These are phyloP conservation scores for Xylaria sp. DNA, from an alignment of 2,329 filamentous ascomycete genomes.

Conservation along the genomic window DNA sequence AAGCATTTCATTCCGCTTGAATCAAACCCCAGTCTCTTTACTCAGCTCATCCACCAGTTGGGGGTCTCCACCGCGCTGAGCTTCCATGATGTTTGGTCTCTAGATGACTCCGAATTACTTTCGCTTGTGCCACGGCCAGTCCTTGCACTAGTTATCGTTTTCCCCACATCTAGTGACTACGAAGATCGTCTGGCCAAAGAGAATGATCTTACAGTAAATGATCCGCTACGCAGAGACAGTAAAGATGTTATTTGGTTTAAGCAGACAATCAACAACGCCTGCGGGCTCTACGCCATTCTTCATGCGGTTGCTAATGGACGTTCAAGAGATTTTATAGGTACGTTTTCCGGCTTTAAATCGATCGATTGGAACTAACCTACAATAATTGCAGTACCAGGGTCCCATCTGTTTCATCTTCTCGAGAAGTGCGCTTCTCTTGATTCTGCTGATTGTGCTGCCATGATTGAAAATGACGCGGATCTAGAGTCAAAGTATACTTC, in stretches of 20 bases:
- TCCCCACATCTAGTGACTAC: conserved; percentile 63
- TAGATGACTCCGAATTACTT: conserved; percentile 81
- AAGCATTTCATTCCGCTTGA: conserved; percentile 28
- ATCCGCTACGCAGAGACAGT: conserved; percentile 53
- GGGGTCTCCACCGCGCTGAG: conserved; percentile 73
- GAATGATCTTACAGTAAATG: conserved; percentile 20
- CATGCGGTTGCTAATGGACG: conserved; percentile 78
- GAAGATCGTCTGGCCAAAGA: conserved; percentile 52
- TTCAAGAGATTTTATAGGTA: conserved; percentile 53
- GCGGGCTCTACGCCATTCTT: conserved; percentile 80
- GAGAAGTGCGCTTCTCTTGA: conserved; percentile 9
- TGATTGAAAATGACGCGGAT: not conserved
- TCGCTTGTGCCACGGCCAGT: conserved; percentile 80
- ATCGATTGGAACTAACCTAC: not conserved
- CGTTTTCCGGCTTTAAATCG: not conserved
- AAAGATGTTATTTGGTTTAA: conserved; percentile 85
- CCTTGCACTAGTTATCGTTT: conserved; percentile 81
- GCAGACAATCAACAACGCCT: conserved; percentile 85
- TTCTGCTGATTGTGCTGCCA: not conserved
- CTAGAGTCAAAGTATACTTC: conserved; percentile 5
- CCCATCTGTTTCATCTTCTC: not conserved
- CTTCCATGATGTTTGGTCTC: conserved; percentile 85
- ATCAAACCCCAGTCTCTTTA: conserved; percentile 80
- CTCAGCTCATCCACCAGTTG: conserved; percentile 73
- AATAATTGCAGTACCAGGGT: conserved; percentile 1